These are phyloP conservation scores for Ophiostoma piceae DNA, from an alignment of 2,329 filamentous ascomycete species.

Conservation along the genomic window DNA sequence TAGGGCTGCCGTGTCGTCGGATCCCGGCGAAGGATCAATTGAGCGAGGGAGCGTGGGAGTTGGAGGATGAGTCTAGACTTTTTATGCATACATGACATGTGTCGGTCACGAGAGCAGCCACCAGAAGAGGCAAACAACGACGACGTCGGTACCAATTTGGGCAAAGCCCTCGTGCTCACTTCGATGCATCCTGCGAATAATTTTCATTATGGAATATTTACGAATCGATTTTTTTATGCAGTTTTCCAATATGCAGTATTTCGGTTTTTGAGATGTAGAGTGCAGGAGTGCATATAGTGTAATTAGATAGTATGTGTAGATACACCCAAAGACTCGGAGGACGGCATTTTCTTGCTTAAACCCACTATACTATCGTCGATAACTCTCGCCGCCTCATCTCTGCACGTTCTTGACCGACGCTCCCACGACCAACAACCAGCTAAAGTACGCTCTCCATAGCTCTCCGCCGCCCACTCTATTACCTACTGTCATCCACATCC, in stretches of 20 bases:
- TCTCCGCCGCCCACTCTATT: neutral
- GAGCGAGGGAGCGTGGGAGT: neutral
- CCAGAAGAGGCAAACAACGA: neutral
- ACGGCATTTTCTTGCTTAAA: neutral
- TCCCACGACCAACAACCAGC: neutral
- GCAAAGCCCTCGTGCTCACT: neutral
- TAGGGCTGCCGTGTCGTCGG: neutral
- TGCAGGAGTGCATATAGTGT: neutral
- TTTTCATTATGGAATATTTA: slow-evolving; percentile 1
- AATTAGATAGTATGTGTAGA: neutral
- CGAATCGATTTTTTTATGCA: neutral
- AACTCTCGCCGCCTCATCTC: neutral
- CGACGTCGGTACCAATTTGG: neutral
- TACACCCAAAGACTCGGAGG: neutral
- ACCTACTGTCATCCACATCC: neutral
- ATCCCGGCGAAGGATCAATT: neutral
- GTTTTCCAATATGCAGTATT: neutral
- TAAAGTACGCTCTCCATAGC: neutral
- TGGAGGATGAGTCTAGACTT: neutral
- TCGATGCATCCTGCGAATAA: neutral
- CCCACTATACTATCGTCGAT: neutral
- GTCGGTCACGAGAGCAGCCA: neutral
- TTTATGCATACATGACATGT: neutral
- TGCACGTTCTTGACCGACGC: neutral
- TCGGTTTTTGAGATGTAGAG: no score